Evolutionary conservation across 2,329 filamentous ascomycete species (phyloP).

Genomic region (Hansfordia pulvinata): DNA sequence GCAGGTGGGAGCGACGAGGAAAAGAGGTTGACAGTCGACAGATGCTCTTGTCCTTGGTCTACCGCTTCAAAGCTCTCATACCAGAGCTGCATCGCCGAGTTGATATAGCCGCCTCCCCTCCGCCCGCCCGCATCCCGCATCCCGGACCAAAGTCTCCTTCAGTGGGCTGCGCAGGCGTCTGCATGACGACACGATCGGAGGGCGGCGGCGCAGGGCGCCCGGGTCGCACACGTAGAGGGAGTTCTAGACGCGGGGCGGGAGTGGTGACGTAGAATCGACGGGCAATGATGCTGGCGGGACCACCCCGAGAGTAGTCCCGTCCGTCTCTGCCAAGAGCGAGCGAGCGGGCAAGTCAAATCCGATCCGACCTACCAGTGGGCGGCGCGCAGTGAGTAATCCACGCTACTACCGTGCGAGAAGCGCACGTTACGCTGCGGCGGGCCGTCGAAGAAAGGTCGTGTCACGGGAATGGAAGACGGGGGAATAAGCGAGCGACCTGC

Average conservation of each 20-base stretch:
- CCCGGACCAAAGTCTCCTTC: neutral
- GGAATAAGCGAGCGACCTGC: neutral
- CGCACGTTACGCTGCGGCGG: neutral
- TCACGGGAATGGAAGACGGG: neutral
- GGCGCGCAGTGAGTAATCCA: too few relatives aligned
- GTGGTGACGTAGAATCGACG: too few relatives aligned
- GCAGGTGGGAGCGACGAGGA: conserved; percentile 1
- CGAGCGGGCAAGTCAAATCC: too few relatives aligned
- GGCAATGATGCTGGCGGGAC: too few relatives aligned
- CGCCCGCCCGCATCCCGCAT: too few relatives aligned
- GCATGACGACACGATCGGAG: neutral
- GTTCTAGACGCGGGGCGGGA: too few relatives aligned
- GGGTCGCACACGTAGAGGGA: neutral
- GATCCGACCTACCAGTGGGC: too few relatives aligned
- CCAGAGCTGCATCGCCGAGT: too few relatives aligned
- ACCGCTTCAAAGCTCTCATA: neutral
- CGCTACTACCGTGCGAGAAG: too few relatives aligned
- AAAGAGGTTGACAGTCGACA: neutral
- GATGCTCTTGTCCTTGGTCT: neutral
- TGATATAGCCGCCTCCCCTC: too few relatives aligned
- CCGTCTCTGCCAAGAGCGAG: too few relatives aligned
- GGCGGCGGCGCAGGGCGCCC: neutral
- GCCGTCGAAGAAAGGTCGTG: neutral
- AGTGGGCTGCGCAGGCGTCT: neutral
- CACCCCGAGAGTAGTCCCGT: too few relatives aligned